Base-by-base conservation (phyloP, 2,329 filamentous ascomycete genomes). In the Verticillium alfalfae region DNA sequence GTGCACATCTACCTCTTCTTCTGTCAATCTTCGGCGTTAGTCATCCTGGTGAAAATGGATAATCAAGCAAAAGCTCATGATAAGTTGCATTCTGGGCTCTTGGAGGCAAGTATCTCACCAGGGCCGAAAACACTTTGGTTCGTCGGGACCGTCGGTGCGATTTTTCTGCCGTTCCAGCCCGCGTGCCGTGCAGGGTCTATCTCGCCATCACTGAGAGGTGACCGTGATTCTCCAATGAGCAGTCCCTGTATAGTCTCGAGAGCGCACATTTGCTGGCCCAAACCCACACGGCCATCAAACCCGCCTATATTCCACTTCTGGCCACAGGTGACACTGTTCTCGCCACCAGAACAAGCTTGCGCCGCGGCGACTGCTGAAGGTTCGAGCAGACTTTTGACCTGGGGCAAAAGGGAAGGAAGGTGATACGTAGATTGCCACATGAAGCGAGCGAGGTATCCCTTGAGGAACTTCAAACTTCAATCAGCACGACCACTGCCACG, bases 241-340 rank as follows among this genome's bases (percentile, higher is more conserved):
- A 88, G 75, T 3, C 85, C 85, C 69, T 89, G 86, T 16, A 89
- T 77, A 1, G 81, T 79, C 73, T 89, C 87, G 58, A 89, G 78
- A 1, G 85, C 87, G 61, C 80, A 83, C 84, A 89, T 86, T 70
- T 88, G 81, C 72, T 88, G 84, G 5, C 87, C 87, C 6, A 88
- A 76, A 2, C 86, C 85, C 0, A 76, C 70, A 31, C 72, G 76
- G 41, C 79, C 80, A 67, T 89, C 87, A 64, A 79, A 87, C 1
- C 78, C 81, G 45, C 80, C 80, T 1, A 78, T 74, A 63, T 86
- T 88, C 87, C 87, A 90, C 69, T 81, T 83, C 69, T 84, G 76
- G n/a, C 87, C 86, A 67, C 87, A 90, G 18, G 78, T 76, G 2
- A 77, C 79, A 5, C 81, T 79, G 63, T 78, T 76, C 3, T 71